These are phyloP conservation scores for Acanthamoeba divionensis DNA, from an alignment of 208 protist species.

Conservation along the genomic window DNA sequence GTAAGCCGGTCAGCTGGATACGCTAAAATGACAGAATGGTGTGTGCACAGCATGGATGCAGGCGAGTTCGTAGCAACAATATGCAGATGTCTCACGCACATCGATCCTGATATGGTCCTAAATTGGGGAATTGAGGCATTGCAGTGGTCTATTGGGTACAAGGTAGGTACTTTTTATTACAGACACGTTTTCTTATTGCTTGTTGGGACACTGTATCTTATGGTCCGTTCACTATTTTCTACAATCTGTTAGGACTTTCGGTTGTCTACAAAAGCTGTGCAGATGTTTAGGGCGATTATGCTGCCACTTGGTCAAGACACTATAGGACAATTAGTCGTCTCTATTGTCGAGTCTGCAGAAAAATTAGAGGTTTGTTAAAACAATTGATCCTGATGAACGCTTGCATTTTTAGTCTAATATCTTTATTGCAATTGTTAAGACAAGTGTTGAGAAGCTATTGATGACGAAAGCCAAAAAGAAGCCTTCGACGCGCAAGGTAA, in stretches of 20 bases:
- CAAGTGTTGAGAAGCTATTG: too few species aligned
- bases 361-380: neutral
- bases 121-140: neutral
- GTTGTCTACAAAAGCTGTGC: neutral
- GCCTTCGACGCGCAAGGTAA: too few species aligned
- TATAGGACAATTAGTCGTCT: neutral
- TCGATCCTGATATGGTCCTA: neutral
- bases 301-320: neutral
- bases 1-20: neutral
- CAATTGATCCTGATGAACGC: too few species aligned
- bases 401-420: too few species aligned
- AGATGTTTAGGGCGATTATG: neutral
- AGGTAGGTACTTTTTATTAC: neutral
- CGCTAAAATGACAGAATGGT: neutral
- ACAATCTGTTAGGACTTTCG: neutral
- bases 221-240: too few species aligned
- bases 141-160: neutral
- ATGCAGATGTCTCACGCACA: neutral
- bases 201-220: too few species aligned
- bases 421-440: too few species aligned
- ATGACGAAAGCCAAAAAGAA: too few species aligned
- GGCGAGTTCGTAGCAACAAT: neutral
- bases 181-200: too few species aligned
- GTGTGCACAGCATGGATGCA: neutral
- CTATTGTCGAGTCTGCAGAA: neutral